Evolutionary conservation across 345 rosid species (phyloP), one percentile per base, ranked within the genome.

Genomic region (Nephelium lappaceum): DNA sequence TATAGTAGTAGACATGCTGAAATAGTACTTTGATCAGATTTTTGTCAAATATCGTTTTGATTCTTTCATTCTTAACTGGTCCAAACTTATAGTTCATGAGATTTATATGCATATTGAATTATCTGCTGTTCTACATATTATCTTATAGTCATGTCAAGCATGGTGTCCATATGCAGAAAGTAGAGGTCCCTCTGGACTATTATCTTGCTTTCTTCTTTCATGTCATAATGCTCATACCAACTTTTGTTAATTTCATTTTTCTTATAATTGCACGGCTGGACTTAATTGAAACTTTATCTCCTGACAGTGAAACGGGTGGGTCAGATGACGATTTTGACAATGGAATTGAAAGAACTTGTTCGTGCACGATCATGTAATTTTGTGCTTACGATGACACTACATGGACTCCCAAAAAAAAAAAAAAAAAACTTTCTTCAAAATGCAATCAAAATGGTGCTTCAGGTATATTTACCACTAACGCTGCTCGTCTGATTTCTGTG

Each of bases 321-420:
- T 90, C 94, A 19, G 93, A 90, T 55, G 92, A 88, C 67, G 94
- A 91, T 78, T 82, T 85, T 36, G 89, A 89, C 60, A 69, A 77
- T 51, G 89, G 91, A 73, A 84, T 51, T 14, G 93, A 85, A 85
- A 83, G 85, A 83, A 87, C 83, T 66, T 92, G 94, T 82, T 79
- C 88, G 1, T 92, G 97, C 73, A 81, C 80, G 66, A 84, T 92
- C 80, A 92, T 92, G 94, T 92, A 83, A 86, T 80, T 75, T 27
- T 31, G 62, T 62, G 61, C 57, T 70, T 39, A 63, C 51, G 9
- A 69, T 14, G 51, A 45, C 58, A 38, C 65, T 45, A 5, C 0
- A 16, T n/a, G 71, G 60, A 71, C 67, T 39, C 58, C n/a, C n/a
- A n/a, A n/a, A n/a, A n/a, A n/a, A n/a, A n/a, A n/a, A 25, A 5